Evolutionary conservation across 179 eudicot species (phyloP), one percentile per base, ranked within the genome.

Genomic region (Silene coronaria): DNA sequence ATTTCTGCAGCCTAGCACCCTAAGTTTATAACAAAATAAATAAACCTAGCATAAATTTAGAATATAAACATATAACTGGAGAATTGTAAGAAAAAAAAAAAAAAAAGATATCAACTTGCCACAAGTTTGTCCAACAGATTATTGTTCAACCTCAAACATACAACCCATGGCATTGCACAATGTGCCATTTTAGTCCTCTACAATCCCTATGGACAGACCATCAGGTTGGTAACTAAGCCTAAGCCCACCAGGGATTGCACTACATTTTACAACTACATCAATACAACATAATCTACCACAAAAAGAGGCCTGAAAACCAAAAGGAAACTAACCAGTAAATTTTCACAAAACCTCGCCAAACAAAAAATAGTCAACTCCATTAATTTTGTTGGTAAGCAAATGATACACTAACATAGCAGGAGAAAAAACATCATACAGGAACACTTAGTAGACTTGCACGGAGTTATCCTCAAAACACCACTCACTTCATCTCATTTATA

Each of bases 1-100:
- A 75, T 73, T 87, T 84, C 34, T 80, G 89, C 79, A 93, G 80
- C 88, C 88, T 84, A 64, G 79, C 82, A 73, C 88, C 90, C 98
- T 93, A 78, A 57, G 75, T 64, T 69, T 26, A 26, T 60, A 67
- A 68, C 24, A 65, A 45, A 22, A 68, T n/a, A 32, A 57, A 14
- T 10, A 28, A 42, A 48, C 38, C 46, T 48, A 78, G 70, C 70
- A 16, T 30, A 53, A 73, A 17, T n/a, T 59, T 19, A 46, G 30
- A 72, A 51, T 30, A 58, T 0, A 13, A 65, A 6, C 51, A 64
- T 34, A 3, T 34, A 70, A 23, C 0, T 0, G 19, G 27, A 48
- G 51, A 9, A 12, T 42, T 10, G n/a, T n/a, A n/a, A n/a, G n/a
- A n/a, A n/a, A n/a, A n/a, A n/a, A n/a, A n/a, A n/a, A 42, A 46